These are phyloP conservation scores for Cryptococcus sp. DNA, from an alignment of 1,284 basidiomycete species.

Conservation along the genomic window DNA sequence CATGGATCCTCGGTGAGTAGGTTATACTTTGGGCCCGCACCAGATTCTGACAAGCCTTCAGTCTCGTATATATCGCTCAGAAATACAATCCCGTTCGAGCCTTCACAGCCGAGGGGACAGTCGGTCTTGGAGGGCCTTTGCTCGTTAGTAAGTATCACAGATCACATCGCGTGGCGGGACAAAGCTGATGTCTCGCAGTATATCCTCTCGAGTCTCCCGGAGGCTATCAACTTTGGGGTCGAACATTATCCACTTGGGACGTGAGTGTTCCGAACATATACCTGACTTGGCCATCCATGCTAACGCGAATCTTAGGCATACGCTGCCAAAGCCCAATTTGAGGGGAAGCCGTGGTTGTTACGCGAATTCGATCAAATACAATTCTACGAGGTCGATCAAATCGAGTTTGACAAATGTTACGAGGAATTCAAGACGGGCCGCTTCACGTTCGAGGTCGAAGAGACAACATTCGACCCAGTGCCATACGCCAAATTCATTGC, in stretches of 20 bases:
- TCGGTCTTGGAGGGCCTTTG: slow-evolving; percentile 55
- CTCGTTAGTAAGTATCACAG: slow-evolving; percentile 28
- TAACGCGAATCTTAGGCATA: slow-evolving; percentile 57
- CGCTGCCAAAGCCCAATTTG: slow-evolving; percentile 37
- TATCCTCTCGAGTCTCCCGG: slow-evolving; percentile 69
- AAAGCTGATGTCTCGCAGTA: slow-evolving; percentile 58
- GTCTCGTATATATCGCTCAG: slow-evolving; percentile 40
- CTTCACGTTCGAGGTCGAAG: slow-evolving; percentile 61
- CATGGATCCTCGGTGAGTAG: slow-evolving; percentile 59
- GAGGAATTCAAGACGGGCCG: slow-evolving; percentile 64
- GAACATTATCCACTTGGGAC: slow-evolving; percentile 44
- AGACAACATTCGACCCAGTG: slow-evolving; percentile 59
- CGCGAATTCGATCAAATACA: slow-evolving; percentile 66
- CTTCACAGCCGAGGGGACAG: slow-evolving; percentile 57
- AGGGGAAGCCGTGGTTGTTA: slow-evolving; percentile 63
- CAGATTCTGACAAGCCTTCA: not conserved
- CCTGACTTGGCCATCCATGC: not conserved
- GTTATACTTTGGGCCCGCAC: not conserved
- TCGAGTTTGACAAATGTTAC: slow-evolving; percentile 56
- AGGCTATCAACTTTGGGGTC: slow-evolving; percentile 65
- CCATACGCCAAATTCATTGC: slow-evolving; percentile 59
- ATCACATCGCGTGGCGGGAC: not conserved
- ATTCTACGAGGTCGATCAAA: slow-evolving; percentile 41
- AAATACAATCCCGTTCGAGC: slow-evolving; percentile 55
- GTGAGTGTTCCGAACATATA: slow-evolving; percentile 5